Conservation (phyloP, 306 rosid species). For the Prunus davidiana region DNA sequence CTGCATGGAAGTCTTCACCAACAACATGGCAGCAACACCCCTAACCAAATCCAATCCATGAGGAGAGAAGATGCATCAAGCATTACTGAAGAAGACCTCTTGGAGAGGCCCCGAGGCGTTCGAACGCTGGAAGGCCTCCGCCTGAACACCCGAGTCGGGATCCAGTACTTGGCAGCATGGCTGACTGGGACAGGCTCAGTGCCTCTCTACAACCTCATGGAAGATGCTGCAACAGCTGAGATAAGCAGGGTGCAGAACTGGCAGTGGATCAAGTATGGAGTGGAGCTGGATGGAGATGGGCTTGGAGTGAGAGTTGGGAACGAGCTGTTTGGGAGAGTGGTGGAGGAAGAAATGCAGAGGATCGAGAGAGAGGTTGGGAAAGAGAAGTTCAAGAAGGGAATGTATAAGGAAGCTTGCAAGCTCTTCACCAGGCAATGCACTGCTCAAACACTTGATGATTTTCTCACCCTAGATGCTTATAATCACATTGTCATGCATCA, state of each 20-base stretch:
- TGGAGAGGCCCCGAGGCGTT: constrained; percentile 63
- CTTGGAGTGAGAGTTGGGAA: constrained; percentile 61
- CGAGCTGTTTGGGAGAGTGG: constrained; percentile 70
- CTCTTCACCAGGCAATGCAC: constrained; percentile 79
- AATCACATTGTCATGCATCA: constrained; percentile 52
- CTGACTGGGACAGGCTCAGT: constrained; percentile 77
- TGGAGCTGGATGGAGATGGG: constrained; percentile 70
- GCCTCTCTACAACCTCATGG: constrained; percentile 95
- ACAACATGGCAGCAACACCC: constrained; percentile 41
- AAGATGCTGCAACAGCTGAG: constrained; percentile 97
- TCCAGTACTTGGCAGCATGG: constrained; percentile 94
- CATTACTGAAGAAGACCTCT: constrained; percentile 65
- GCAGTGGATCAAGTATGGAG: constrained; percentile 92
- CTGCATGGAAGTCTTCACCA: constrained; percentile 71
- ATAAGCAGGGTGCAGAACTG: constrained; percentile 95
- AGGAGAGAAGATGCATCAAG: constrained; percentile 54
- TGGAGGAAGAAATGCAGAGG: constrained; percentile 87
- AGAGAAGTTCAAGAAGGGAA: constrained; percentile 64
- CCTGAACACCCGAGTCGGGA: constrained; percentile 81
- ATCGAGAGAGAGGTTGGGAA: constrained; percentile 77
- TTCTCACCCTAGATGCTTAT: constrained; percentile 78
- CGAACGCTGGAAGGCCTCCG: constrained; percentile 78
- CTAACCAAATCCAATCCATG: constrained; percentile 53
- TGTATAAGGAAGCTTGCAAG: constrained; percentile 67
- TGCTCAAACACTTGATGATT: constrained; percentile 63